These are phyloP conservation scores for Ephemerocybe angulata DNA, from an alignment of 768 basidiomycete species.

Conservation along the genomic window DNA sequence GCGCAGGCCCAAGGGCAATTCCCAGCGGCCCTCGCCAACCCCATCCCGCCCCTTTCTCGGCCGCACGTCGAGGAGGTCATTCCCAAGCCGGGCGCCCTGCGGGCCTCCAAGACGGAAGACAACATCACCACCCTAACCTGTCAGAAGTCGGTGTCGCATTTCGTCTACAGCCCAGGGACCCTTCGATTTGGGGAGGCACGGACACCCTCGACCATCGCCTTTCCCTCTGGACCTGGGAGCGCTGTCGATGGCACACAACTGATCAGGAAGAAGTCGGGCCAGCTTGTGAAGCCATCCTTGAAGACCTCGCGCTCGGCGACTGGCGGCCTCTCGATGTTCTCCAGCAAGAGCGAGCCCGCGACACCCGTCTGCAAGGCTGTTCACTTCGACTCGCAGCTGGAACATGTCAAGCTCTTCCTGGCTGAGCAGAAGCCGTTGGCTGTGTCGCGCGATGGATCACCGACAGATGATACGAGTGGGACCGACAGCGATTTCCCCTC, in stretches of 20 bases:
- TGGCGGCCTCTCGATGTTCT: conserved; percentile 51
- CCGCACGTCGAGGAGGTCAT: background rate
- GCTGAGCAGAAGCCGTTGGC: conserved; percentile 94
- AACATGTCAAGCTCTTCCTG: conserved; percentile 92
- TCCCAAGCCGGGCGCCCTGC: background rate
- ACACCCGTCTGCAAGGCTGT: conserved; percentile 86
- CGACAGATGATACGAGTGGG: conserved; percentile 76
- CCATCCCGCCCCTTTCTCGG: background rate
- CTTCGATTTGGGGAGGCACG: conserved; percentile 25
- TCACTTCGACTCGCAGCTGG: conserved; percentile 88
- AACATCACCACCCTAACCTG: conserved; percentile 23
- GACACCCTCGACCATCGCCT: conserved; percentile 18
- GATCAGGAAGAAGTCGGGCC: conserved; percentile 90
- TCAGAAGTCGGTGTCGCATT: conserved; percentile 18
- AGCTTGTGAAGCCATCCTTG: conserved; percentile 87
- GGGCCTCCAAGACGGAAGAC: conserved; percentile 18
- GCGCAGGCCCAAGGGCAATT: background rate
- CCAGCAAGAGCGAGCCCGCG: conserved; percentile 69
- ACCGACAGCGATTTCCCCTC: conserved; percentile 75
- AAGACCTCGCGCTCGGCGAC: conserved; percentile 63
- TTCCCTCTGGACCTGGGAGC: conserved; percentile 23
- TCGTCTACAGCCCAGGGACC: conserved; percentile 40
- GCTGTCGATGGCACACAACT: conserved; percentile 39
- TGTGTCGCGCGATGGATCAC: conserved; percentile 87
- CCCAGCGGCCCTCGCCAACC: background rate